A percentile compares a stretch with the other conserved stretches of the same genome.
These are phyloP conservation scores for Rhododendron vialii DNA, from an alignment of 148 eudicot genomes.

Conservation along the genomic window DNA sequence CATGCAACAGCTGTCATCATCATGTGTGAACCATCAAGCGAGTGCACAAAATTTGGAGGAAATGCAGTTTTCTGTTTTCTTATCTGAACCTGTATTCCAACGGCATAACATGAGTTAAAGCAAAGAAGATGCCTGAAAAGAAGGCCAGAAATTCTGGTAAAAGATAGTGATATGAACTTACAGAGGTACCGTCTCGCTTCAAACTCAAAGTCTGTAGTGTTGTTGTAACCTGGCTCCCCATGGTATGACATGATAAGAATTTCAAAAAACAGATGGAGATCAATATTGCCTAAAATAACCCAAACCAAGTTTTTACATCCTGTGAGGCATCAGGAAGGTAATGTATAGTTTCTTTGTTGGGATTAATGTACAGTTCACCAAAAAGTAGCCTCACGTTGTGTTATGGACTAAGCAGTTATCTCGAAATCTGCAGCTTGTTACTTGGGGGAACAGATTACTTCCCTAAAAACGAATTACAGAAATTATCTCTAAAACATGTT, in stretches of 20 bases:
- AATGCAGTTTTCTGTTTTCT: conserved; percentile 83
- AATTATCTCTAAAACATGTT: not conserved
- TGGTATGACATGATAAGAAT: not conserved
- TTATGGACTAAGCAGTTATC: not conserved
- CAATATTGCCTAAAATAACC: not conserved
- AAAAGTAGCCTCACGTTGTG: not conserved
- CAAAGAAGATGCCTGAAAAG: not conserved
- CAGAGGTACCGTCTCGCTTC: conserved; percentile 63
- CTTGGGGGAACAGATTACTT: not conserved
- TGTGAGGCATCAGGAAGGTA: not conserved
- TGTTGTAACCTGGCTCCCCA: conserved; percentile 62
- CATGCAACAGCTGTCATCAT: conserved; percentile 97
- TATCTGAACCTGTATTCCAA: conserved; percentile 46
- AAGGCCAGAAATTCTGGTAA: not conserved
- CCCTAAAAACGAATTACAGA: not conserved
- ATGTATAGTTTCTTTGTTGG: not conserved
- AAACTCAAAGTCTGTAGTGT: conserved; percentile 79
- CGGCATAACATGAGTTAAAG: conserved; percentile 11
- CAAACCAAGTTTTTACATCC: conserved; percentile 7
- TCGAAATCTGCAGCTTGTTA: not conserved
- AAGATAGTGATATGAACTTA: conserved; percentile 27
- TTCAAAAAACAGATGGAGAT: not conserved
- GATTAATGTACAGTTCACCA: not conserved
- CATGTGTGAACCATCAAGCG: conserved; percentile 92
- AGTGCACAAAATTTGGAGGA: conserved; percentile 93